A percentile compares a stretch with the other conserved stretches of the same genome.
phyloP scores from a whole-genome alignment of 768 basidiomycete genomes.

The Tylopilus balloui region DNA sequence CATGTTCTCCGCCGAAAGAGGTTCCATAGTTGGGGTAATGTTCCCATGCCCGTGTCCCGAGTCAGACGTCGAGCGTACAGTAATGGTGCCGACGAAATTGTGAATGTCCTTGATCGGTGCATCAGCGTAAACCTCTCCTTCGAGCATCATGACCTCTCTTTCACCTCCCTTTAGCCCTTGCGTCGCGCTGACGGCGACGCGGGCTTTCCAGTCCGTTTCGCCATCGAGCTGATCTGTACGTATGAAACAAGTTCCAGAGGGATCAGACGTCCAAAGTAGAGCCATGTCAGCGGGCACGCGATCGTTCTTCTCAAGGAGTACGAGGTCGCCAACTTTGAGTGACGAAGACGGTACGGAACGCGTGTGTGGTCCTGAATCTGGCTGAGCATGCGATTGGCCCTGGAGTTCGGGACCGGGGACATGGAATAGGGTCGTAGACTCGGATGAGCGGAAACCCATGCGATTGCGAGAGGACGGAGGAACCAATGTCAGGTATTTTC shows the following conservation, averaged over 20 bases:
- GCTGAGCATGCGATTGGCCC: conserved; percentile 10
- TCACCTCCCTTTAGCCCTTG: conserved; percentile 36
- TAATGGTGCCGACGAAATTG: conserved; percentile 90
- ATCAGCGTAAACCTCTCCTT: conserved; percentile 94
- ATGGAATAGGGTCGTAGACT: conserved; percentile 18
- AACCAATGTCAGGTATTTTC: conserved; percentile 81
- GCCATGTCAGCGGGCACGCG: conserved; percentile 94
- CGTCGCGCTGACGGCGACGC: conserved; percentile 61
- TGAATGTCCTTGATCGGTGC: conserved; percentile 97
- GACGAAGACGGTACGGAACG: conserved; percentile 84
- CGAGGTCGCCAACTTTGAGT: conserved; percentile 86
- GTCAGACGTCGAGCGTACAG: conserved; percentile 46
- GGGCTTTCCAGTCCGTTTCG: conserved; percentile 98
- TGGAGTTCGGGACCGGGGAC: conserved; percentile 21
- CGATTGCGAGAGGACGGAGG: conserved; percentile 39
- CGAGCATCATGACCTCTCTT: conserved; percentile 49
- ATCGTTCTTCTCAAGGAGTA: conserved; percentile 93
- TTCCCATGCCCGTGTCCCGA: conserved; percentile 34
- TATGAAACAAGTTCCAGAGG: conserved; percentile 93
- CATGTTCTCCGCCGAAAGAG: conserved; percentile 92
- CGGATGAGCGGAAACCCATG: conserved; percentile 9
- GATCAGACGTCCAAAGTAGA: conserved; percentile 81
- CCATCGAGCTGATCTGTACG: conserved; percentile 97
- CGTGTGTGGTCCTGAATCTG: conserved; percentile 47
- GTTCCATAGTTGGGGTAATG: conserved; percentile 53